phyloP scores from a whole-genome alignment of 2,329 filamentous ascomycete species.

The Cladobotryum protrusum region DNA sequence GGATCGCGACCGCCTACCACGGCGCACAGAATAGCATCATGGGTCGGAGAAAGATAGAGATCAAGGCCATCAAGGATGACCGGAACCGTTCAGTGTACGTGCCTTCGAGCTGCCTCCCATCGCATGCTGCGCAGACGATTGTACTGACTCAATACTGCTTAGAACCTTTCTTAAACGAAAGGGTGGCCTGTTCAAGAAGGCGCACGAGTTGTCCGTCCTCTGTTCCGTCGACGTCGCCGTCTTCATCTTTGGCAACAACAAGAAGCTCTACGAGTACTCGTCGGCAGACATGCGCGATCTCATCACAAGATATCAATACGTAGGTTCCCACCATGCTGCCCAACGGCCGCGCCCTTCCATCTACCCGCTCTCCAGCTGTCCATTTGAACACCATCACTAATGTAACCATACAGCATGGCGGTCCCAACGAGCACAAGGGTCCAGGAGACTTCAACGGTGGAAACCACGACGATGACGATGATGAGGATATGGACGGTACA shows the following conservation, averaged over 20 bases:
- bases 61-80: slow-evolving; percentile 99
- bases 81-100: slow-evolving; percentile 94
- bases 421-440: slow-evolving; percentile 92
- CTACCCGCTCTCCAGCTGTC: background rate
- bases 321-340: slow-evolving; percentile 43
- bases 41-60: slow-evolving; percentile 99
- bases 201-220: slow-evolving; percentile 93
- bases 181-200: slow-evolving; percentile 98
- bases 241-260: slow-evolving; percentile 97
- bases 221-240: slow-evolving; percentile 98
- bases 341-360: background rate
- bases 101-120: slow-evolving; percentile 6
- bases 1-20: slow-evolving; percentile 10
- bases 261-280: slow-evolving; percentile 98
- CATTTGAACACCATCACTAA: slow-evolving; percentile 1
- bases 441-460: slow-evolving; percentile 86
- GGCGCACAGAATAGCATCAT: slow-evolving; percentile 32
- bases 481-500: slow-evolving; percentile 62
- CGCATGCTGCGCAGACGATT: slow-evolving; percentile 3
- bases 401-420: slow-evolving; percentile 62
- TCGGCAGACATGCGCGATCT: slow-evolving; percentile 90
- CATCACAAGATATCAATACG: slow-evolving; percentile 82
- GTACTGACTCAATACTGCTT: slow-evolving; percentile 18
- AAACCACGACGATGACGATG: slow-evolving; percentile 78
- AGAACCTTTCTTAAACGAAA: slow-evolving; percentile 99